Evolutionary conservation across 306 rosid genomes (phyloP), one percentile per base, ranked within the genome.

Genomic region (Castanospermum australe): DNA sequence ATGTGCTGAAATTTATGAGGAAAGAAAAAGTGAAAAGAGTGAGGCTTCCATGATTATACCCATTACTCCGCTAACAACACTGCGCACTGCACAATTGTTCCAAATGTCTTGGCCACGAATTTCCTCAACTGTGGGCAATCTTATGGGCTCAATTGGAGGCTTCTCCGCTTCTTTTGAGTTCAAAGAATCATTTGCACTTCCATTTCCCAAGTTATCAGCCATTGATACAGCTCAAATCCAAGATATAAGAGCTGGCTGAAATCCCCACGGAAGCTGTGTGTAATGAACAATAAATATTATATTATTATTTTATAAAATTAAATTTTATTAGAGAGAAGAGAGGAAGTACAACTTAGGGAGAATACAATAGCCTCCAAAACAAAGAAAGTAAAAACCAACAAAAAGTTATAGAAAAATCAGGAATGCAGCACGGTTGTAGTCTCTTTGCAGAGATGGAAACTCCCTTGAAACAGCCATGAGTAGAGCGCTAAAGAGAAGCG

Each of bases 51-150:
- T 30, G 38, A 30, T 64, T 74, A 52, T 84, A 93, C 99, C 99
- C 97, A 95, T 88, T 71, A 91, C 99, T 81, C 99, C 98, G 73
- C 99, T 95, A 60, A 89, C 84, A 11, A 89, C 89, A 68, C 97
- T 95, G 7, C 97, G 97, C 73, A 95, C 77, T 11, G 88, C 98
- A 65, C 99, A 93, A 80, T 95, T 95, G 83, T 93, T 93, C 97
- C 96, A 93, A 80, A 95, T 93, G 60, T 95, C 98, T 78, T 95
- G 99, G 80, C 98, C 99, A 2, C 96, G 98, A 76, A 93, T 89
- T 84, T 95, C 98, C 86, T 95, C 98, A 41, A 71, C 65, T 4
- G 96, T 73, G 42, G 99, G 99, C 84, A 95, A 35, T 76, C 90
- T 84, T 33, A 95, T 59, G 67, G 99, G 93, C 84, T 93, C 89